A percentile compares a stretch with the other conserved stretches of the same genome.
These are phyloP conservation scores for Juglanconis juglandina DNA, from an alignment of 2,329 filamentous ascomycete species.

Conservation along the genomic window DNA sequence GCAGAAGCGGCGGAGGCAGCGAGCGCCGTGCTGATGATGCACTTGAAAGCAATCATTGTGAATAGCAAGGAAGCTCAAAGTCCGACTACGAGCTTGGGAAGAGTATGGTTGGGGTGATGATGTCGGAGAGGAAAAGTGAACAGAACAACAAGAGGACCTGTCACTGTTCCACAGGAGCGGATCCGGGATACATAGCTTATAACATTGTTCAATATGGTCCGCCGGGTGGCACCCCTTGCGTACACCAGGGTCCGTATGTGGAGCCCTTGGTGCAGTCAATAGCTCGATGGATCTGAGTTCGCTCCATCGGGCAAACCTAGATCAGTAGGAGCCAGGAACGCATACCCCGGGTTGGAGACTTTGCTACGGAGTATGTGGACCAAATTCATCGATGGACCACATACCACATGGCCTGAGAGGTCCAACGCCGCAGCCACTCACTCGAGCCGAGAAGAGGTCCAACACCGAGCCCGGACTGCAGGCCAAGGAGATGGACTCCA, in stretches of 20 bases:
- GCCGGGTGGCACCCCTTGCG: neutral
- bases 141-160: too few relatives aligned
- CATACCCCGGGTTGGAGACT: neutral
- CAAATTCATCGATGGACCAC: neutral
- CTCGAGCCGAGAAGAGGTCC: too few relatives aligned
- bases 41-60: conserved; percentile 8
- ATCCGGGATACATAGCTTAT: neutral
- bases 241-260: neutral
- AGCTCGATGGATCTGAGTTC: too few relatives aligned
- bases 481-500: neutral
- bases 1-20: conserved; percentile 3
- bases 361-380: neutral
- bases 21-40: conserved; percentile 5
- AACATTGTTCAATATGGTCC: neutral
- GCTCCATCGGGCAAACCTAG: too few relatives aligned
- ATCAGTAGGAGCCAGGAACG: too few relatives aligned
- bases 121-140: too few relatives aligned
- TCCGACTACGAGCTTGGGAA: too few relatives aligned
- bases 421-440: too few relatives aligned
- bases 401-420: too few relatives aligned
- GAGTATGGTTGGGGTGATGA: too few relatives aligned
- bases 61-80: neutral
- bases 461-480: neutral
- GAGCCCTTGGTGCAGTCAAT: neutral
- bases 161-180: neutral